A percentile compares a stretch with the other conserved stretches of the same genome.
Conservation (phyloP, 257 asterid genomes). For the Knoxia roxburghii region DNA sequence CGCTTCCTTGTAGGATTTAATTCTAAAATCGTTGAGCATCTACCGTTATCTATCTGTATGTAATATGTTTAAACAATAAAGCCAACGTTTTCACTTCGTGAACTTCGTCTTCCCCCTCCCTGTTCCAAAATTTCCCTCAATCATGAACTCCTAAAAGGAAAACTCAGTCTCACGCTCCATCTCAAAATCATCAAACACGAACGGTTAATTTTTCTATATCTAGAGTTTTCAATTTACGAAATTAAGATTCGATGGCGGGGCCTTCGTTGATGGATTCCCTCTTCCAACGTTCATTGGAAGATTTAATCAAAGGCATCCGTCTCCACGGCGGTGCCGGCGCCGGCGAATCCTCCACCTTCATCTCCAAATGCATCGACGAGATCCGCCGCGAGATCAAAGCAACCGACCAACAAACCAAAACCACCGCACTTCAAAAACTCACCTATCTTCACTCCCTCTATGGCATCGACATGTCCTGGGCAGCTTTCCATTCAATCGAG, state of each 20-base stretch:
- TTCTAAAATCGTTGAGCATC: too few species aligned
- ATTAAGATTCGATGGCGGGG: slow-evolving; percentile 35
- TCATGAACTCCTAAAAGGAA: slow-evolving; percentile 9
- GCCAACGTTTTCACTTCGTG: not conserved
- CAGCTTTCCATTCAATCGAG: slow-evolving; percentile 81
- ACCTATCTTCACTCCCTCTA: slow-evolving; percentile 80
- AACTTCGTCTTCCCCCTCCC: not conserved
- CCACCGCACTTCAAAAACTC: slow-evolving; percentile 72
- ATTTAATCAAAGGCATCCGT: slow-evolving; percentile 72
- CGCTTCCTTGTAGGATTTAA: too few species aligned
- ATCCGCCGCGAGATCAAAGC: slow-evolving; percentile 93
- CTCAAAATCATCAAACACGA: not conserved
- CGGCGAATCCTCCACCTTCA: slow-evolving; percentile 37
- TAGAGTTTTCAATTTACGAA: too few species aligned
- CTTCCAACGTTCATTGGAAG: slow-evolving; percentile 78
- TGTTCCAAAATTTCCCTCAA: not conserved
- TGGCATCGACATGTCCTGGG: slow-evolving; percentile 71
- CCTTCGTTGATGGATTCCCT: slow-evolving; percentile 81
- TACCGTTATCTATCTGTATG: too few species aligned
- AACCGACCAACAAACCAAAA: slow-evolving; percentile 61
- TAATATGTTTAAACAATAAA: too few species aligned
- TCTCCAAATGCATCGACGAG: slow-evolving; percentile 63
- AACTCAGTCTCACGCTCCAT: not conserved
- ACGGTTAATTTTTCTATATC: too few species aligned
- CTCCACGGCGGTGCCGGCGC: slow-evolving; percentile 26